Percentiles rank a stretch among this genome's conserved stretches.
Evolutionary conservation across 495 filamentous ascomycete genomes (phyloP).

Genomic region (Aspergillus egyptiacus): DNA sequence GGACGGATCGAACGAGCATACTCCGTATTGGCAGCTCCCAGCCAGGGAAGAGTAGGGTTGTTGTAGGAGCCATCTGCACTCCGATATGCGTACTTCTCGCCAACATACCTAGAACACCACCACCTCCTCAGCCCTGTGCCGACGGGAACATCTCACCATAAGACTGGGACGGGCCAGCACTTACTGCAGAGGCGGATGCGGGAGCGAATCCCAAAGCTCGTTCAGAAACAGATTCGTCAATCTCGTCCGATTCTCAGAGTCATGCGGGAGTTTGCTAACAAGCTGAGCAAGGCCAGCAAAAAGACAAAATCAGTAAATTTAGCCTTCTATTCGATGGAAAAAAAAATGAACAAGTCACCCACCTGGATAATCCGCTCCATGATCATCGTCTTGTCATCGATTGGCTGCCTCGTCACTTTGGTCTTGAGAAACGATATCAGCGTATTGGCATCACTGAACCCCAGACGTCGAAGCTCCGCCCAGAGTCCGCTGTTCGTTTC

Average conservation of each 20-base stretch:
- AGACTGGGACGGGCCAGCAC: too few relatives aligned
- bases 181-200: background rate
- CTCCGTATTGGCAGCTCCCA: conserved; percentile 41
- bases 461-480: background rate
- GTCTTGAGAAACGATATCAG: background rate
- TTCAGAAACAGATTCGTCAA: background rate
- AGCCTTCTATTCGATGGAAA: background rate
- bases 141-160: too few relatives aligned
- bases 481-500: background rate
- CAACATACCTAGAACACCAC: too few relatives aligned
- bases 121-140: too few relatives aligned
- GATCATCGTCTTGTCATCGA: background rate
- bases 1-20: conserved; percentile 29
- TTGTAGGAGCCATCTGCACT: conserved; percentile 34
- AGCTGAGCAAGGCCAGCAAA: background rate
- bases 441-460: background rate
- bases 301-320: too few relatives aligned
- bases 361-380: background rate
- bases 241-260: background rate
- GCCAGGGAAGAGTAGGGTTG: conserved; percentile 29
- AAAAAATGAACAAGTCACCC: background rate
- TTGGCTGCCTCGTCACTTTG: background rate
- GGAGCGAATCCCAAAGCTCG: background rate
- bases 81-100: conserved; percentile 19
- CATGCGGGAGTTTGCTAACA: background rate